Conservation (phyloP, 805 yeast species). For the Wickerhamiella domercqiae region DNA sequence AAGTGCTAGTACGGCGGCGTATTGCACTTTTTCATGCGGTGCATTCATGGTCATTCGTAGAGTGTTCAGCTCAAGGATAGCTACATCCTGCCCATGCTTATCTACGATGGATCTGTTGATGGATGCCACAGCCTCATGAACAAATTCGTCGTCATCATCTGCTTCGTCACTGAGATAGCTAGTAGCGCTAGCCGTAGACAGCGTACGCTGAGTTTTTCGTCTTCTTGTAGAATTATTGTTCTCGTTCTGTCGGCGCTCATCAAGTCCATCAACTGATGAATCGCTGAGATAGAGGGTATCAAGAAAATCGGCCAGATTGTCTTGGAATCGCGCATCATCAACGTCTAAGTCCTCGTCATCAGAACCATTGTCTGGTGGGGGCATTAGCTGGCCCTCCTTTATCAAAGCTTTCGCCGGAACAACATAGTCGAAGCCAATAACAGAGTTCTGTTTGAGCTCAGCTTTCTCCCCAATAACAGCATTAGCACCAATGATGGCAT, state of each 20-base stretch:
- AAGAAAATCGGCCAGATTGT: conserved; percentile 16
- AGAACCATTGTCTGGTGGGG: conserved; percentile 10
- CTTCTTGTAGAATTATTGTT: conserved; percentile 3
- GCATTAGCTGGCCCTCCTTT: conserved; percentile 3
- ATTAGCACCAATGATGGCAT: conserved; percentile 56
- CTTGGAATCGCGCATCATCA: conserved; percentile 4
- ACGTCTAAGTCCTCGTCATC: conserved; percentile 7
- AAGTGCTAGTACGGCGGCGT: conserved; percentile 63
- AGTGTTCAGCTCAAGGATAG: conserved; percentile 81
- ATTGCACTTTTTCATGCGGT: conserved; percentile 79
- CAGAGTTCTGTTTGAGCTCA: conserved; percentile 48
- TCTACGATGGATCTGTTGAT: conserved; percentile 83
- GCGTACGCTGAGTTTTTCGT: conserved; percentile 12
- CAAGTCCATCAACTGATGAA: conserved; percentile 20
- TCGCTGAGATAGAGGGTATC: conserved; percentile 22
- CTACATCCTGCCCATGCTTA: conserved; percentile 87
- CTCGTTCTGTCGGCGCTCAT: conserved; percentile 1
- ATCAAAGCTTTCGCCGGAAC: conserved; percentile 39
- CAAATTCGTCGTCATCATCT: conserved; percentile 63
- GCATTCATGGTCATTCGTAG: conserved; percentile 96
- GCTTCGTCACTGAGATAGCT: conserved; percentile 34
- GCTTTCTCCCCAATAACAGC: conserved; percentile 41
- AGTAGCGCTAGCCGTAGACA: conserved; percentile 15
- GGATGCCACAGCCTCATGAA: conserved; percentile 83
- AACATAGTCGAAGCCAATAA: conserved; percentile 60